Percentiles rank a stretch among this genome's conserved stretches.
These are phyloP conservation scores for Dipteronia dyeriana DNA, from an alignment of 345 rosid species.

Conservation along the genomic window DNA sequence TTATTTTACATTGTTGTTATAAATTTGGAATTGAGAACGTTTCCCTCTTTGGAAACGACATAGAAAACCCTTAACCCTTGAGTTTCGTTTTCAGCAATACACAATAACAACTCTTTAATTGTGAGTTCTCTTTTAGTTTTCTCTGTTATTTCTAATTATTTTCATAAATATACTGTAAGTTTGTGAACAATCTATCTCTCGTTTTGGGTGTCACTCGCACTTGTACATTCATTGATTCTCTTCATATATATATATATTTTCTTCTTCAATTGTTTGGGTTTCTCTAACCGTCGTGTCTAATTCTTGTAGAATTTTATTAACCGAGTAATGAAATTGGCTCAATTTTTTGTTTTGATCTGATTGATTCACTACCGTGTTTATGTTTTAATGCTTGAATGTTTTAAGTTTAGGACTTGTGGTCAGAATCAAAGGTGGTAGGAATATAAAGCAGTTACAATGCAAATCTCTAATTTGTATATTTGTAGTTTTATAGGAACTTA, in stretches of 20 bases:
- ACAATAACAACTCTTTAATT: background rate
- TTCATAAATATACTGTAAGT: background rate
- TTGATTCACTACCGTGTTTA: too few relatives aligned
- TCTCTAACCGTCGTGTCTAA: too few relatives aligned
- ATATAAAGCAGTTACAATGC: background rate
- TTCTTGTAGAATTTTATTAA: background rate
- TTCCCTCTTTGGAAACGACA: background rate
- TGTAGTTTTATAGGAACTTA: background rate
- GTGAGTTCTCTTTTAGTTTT: constrained; percentile 1
- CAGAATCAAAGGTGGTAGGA: background rate
- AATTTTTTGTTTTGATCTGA: background rate
- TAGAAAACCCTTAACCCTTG: background rate
- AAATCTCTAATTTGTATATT: background rate
- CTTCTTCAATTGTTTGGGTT: background rate
- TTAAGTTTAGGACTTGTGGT: background rate
- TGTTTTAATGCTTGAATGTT: background rate
- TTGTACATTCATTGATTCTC: background rate
- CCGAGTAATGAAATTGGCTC: background rate
- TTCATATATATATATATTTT: too few relatives aligned
- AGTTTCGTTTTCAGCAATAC: background rate
- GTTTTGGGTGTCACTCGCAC: too few relatives aligned
- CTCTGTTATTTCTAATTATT: background rate
- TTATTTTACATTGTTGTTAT: background rate
- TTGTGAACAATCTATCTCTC: too few relatives aligned
- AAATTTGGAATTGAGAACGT: background rate